Base-by-base conservation (phyloP, 805 yeast genomes). In the Barnettozyma salicaria region DNA sequence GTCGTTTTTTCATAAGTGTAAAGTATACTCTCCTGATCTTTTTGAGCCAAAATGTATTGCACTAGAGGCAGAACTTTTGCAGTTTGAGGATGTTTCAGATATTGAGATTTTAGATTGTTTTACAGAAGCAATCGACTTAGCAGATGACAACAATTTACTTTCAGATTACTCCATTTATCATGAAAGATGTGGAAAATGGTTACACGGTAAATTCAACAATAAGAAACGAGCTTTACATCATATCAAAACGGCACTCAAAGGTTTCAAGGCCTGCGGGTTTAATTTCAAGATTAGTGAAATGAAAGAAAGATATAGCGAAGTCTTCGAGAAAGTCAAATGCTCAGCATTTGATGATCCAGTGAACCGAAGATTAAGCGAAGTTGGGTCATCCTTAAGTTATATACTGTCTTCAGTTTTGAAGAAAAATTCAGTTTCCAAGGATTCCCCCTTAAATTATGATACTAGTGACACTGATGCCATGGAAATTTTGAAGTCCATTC, bases 71-170 rank as follows among this genome's bases (percentile, higher is more conserved):
- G 54, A 64, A 35, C 12, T 47, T 8, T n/a, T 52, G 35, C 47
- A 37, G 19, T 40, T 53, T 7, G 47, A 50, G 3, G 46, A 48
- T 5, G 41, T 40, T 3, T 48, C 65, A 5, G 60, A 61, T 14
- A 45, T 73, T 16, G 64, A 58, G 17, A 55, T 64, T 4, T 47
- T 73, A 7, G 77, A 72, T 40, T 42, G 54, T 13, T 73, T 65
- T 45, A 73, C 70, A 36, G 64, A 58, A 18, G 68, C 76, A 0
- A 58, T 70, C n/a, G 65, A 61, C n/a, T 34, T 41, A 4, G 67
- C 72, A 1, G 48, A 52, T 6, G 42, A 43, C n/a, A 40, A 50
- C 25, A 56, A 58, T 9, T 47, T 56, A 14, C 51, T 59, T 46
- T 53, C 59, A 19, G 74, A 70, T 33, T 59, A 58, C 6, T 74